Evolutionary conservation across 2,329 filamentous ascomycete genomes (phyloP).

Genomic region (Hortaea werneckii): DNA sequence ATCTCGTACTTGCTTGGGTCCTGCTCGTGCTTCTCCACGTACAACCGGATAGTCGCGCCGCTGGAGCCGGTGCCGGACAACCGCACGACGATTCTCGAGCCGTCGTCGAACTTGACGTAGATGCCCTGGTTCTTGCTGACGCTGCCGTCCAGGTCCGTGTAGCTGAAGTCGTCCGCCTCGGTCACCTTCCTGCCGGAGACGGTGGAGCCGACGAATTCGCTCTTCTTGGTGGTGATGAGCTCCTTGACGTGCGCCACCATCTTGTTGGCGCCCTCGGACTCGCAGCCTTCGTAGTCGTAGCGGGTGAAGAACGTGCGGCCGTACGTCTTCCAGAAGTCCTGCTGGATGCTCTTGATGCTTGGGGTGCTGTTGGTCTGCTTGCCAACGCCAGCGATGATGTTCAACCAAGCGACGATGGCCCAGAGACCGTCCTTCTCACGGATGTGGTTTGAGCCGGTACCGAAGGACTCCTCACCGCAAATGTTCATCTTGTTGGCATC

Average conservation of each 20-base stretch:
- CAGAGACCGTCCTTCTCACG: slow-evolving; percentile 98
- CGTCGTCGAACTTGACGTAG: slow-evolving; percentile 87
- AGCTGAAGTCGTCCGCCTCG: slow-evolving; percentile 92
- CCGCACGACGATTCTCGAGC: slow-evolving; percentile 88
- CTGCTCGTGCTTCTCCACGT: slow-evolving; percentile 89
- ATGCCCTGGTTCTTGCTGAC: slow-evolving; percentile 94
- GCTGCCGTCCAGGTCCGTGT: slow-evolving; percentile 96
- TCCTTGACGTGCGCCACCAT: slow-evolving; percentile 72
- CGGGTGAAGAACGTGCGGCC: slow-evolving; percentile 98
- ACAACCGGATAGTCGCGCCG: slow-evolving; percentile 90
- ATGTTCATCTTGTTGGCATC: slow-evolving; percentile 95
- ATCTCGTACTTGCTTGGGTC: slow-evolving; percentile 67
- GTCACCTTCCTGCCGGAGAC: slow-evolving; percentile 73
- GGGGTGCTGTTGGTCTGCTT: slow-evolving; percentile 71
- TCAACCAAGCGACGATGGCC: slow-evolving; percentile 95
- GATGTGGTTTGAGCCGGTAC: slow-evolving; percentile 96
- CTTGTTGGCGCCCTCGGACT: slow-evolving; percentile 82
- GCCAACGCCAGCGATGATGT: slow-evolving; percentile 92
- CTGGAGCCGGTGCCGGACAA: slow-evolving; percentile 91
- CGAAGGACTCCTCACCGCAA: slow-evolving; percentile 96
- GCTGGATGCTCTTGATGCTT: slow-evolving; percentile 91
- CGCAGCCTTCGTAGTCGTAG: slow-evolving; percentile 95
- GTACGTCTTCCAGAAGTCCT: slow-evolving; percentile 93
- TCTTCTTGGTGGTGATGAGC: slow-evolving; percentile 58
- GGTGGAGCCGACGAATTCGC: slow-evolving; percentile 72